These are phyloP conservation scores for Coniosporium tulheliwenetii DNA, from an alignment of 2,329 filamentous ascomycete genomes.

Conservation along the genomic window DNA sequence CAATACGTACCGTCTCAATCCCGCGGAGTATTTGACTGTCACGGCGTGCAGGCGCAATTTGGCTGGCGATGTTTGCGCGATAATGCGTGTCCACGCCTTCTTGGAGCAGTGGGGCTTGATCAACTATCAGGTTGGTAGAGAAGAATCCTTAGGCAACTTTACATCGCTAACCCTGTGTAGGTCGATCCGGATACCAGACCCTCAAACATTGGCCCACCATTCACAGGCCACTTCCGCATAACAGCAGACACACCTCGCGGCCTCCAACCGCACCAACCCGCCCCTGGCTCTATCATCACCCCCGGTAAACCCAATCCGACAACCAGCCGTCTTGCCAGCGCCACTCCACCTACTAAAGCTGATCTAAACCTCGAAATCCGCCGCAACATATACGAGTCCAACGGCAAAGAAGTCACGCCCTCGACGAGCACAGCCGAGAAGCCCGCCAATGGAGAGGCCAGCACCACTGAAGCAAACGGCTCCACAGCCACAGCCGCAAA, in stretches of 20 bases:
- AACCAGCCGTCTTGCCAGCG: slow-evolving; percentile 56
- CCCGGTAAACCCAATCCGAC: slow-evolving; percentile 44
- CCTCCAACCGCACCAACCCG: slow-evolving; percentile 87
- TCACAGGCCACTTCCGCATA: slow-evolving; percentile 93
- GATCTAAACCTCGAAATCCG: slow-evolving; percentile 87
- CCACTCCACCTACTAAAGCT: slow-evolving; percentile 51
- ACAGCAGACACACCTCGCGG: slow-evolving; percentile 91
- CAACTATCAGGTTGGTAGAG: slow-evolving; percentile 72
- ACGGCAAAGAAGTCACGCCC: slow-evolving; percentile 69
- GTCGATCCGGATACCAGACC: slow-evolving; percentile 92
- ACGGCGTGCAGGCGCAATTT: slow-evolving; percentile 90
- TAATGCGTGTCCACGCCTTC: slow-evolving; percentile 97
- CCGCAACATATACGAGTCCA: slow-evolving; percentile 89
- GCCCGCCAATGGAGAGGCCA: slow-evolving; percentile 31
- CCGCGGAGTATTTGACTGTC: slow-evolving; percentile 89
- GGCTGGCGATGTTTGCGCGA: slow-evolving; percentile 93
- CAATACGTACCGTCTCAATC: slow-evolving; percentile 95
- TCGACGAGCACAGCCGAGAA: slow-evolving; percentile 44
- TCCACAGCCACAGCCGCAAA: slow-evolving; percentile 43
- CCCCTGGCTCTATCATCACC: slow-evolving; percentile 51
- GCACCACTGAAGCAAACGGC: slow-evolving; percentile 61
- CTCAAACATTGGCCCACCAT: slow-evolving; percentile 88
- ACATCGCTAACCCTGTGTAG: slow-evolving; percentile 28
- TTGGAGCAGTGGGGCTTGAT: slow-evolving; percentile 97
- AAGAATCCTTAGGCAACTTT: not conserved